phyloP scores from a whole-genome alignment of 169 alveolate species.

The Plasmodium malariae region DNA sequence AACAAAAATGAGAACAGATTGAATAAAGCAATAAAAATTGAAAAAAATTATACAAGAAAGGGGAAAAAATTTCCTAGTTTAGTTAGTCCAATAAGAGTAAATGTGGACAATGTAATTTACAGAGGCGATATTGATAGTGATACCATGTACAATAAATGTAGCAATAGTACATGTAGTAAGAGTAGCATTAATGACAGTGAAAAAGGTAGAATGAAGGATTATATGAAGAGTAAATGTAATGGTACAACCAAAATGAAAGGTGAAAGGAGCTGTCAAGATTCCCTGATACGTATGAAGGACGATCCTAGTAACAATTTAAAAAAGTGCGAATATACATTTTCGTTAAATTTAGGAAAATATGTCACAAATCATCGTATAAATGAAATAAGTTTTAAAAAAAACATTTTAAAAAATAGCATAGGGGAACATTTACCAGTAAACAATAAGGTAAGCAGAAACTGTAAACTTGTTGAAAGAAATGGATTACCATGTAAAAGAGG shows the following conservation, averaged over 20 bases:
- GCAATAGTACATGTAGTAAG: not conserved
- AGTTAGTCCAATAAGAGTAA: not conserved
- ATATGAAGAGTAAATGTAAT: not conserved
- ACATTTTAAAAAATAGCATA: not conserved
- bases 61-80: not conserved
- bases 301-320: not conserved
- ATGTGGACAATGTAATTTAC: not conserved
- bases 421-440: not conserved
- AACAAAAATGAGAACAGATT: not conserved
- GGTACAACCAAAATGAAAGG: not conserved
- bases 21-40: not conserved
- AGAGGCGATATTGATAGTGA: not conserved
- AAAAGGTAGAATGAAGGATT: not conserved
- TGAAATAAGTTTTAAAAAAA: conserved; percentile 16
- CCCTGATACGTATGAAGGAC: not conserved
- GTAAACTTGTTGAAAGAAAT: too few species aligned
- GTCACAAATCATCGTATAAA: conserved; percentile 41
- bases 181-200: not conserved
- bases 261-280: not conserved
- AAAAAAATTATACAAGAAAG: not conserved
- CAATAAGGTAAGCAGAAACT: not conserved
- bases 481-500: not conserved
- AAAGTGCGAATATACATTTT: not conserved
- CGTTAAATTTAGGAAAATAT: conserved; percentile 19
- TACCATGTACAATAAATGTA: not conserved